Conservation (phyloP, 2,329 filamentous ascomycete genomes). For the Passalora sequoiae region DNA sequence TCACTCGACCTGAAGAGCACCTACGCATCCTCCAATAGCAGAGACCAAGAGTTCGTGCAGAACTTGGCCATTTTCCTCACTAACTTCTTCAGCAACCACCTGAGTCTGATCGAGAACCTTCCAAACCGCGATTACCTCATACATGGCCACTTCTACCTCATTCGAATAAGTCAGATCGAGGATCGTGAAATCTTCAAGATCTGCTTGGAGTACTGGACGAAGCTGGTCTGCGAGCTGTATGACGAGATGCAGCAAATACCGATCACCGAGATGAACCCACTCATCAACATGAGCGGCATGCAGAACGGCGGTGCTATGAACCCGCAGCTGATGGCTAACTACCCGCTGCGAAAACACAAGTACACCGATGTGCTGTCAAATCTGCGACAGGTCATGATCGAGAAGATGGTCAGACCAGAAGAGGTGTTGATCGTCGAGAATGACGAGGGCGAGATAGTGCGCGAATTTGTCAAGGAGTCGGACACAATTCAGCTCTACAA, state of each 20-base stretch:
- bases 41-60: slow-evolving; percentile 95
- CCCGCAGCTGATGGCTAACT: slow-evolving; percentile 77
- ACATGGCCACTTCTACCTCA: slow-evolving; percentile 96
- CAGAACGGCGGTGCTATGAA: slow-evolving; percentile 80
- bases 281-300: slow-evolving; percentile 72
- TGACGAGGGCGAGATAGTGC: slow-evolving; percentile 96
- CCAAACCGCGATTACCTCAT: slow-evolving; percentile 92
- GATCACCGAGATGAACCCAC: slow-evolving; percentile 84
- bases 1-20: slow-evolving; percentile 85
- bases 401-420: slow-evolving; percentile 98
- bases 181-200: slow-evolving; percentile 99
- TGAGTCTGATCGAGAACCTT: slow-evolving; percentile 90
- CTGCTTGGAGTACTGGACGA: slow-evolving; percentile 97
- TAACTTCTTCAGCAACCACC: slow-evolving; percentile 93
- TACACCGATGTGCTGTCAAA: slow-evolving; percentile 93
- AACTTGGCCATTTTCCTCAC: slow-evolving; percentile 93
- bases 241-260: slow-evolving; percentile 98
- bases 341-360: slow-evolving; percentile 94
- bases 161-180: slow-evolving; percentile 96
- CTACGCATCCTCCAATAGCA: slow-evolving; percentile 84
- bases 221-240: slow-evolving; percentile 94
- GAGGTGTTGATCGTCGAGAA: slow-evolving; percentile 99
- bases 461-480: slow-evolving; percentile 98
- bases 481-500: slow-evolving; percentile 99
- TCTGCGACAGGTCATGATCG: slow-evolving; percentile 95